Conservation (phyloP, 2,329 filamentous ascomycete species). For the Fonsecaea erecta region DNA sequence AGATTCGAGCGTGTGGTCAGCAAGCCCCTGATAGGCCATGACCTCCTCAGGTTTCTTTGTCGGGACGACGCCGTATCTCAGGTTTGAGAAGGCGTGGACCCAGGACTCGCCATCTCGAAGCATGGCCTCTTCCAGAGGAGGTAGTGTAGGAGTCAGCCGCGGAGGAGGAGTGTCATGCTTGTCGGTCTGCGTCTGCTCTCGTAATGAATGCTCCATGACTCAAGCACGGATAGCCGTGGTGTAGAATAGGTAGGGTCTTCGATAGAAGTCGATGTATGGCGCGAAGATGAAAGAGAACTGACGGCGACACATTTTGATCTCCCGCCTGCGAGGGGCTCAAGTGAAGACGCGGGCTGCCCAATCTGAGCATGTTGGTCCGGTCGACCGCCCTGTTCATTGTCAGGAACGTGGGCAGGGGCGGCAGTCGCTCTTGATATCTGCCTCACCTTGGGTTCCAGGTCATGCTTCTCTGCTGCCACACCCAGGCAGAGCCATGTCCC, state of each 20-base stretch:
- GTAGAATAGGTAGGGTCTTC: not conserved
- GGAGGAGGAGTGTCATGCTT: not conserved
- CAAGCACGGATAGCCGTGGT: not conserved
- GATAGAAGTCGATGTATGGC: not conserved
- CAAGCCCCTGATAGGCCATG: conserved; percentile 13
- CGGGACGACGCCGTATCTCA: not conserved
- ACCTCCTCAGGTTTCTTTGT: conserved; percentile 10
- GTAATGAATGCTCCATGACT: not conserved
- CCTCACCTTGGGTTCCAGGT: not conserved
- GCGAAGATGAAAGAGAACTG: not conserved
- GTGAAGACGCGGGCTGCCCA: not conserved
- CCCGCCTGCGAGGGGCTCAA: not conserved
- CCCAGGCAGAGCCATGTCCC: not conserved
- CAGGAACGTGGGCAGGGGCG: not conserved
- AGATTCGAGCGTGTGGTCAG: conserved; percentile 1
- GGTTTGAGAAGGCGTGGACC: conserved; percentile 4
- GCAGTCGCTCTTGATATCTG: not conserved
- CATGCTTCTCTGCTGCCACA: not conserved
- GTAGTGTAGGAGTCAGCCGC: not conserved
- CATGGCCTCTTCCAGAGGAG: not conserved
- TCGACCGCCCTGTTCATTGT: not conserved
- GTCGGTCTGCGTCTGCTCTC: not conserved
- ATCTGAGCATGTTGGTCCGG: not conserved
- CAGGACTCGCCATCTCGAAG: conserved; percentile 1
- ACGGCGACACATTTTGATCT: not conserved